These are phyloP conservation scores for Ascochyta clinopodiicola DNA, from an alignment of 2,329 filamentous ascomycete species.

Conservation along the genomic window DNA sequence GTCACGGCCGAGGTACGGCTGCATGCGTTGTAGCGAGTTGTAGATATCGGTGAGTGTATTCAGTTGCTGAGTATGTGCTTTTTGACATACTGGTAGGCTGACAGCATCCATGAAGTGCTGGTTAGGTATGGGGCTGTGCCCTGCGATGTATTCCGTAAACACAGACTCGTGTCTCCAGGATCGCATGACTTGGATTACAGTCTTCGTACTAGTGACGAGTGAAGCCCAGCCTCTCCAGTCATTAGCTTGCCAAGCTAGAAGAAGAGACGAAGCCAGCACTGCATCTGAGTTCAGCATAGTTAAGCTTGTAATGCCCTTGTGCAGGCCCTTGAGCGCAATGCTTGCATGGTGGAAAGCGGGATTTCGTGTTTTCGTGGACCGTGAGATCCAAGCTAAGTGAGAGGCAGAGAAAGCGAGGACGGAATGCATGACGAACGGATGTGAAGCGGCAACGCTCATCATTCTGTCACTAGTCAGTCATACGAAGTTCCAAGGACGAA, in stretches of 20 bases:
- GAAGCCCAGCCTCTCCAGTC: constrained; percentile 96
- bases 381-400: constrained; percentile 87
- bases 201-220: constrained; percentile 64
- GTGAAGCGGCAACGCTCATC: constrained; percentile 79
- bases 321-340: constrained; percentile 82
- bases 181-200: constrained; percentile 92
- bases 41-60: constrained; percentile 50
- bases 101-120: constrained; percentile 65
- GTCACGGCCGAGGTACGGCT: constrained; percentile 51
- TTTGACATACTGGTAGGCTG: constrained; percentile 67
- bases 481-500: background rate
- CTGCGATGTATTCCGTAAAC: constrained; percentile 80
- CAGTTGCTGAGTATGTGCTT: constrained; percentile 63
- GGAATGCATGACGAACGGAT: constrained; percentile 92
- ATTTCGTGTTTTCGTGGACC: constrained; percentile 83
- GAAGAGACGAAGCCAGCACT: constrained; percentile 85
- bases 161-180: constrained; percentile 89
- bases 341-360: constrained; percentile 89
- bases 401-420: constrained; percentile 93
- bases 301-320: constrained; percentile 85
- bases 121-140: constrained; percentile 63
- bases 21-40: constrained; percentile 52
- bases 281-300: constrained; percentile 88
- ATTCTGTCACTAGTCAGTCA: constrained; percentile 63
- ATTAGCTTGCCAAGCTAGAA: constrained; percentile 94